Evolutionary conservation across 495 filamentous ascomycete species (phyloP).

Genomic region (Daldinia bambusicola): DNA sequence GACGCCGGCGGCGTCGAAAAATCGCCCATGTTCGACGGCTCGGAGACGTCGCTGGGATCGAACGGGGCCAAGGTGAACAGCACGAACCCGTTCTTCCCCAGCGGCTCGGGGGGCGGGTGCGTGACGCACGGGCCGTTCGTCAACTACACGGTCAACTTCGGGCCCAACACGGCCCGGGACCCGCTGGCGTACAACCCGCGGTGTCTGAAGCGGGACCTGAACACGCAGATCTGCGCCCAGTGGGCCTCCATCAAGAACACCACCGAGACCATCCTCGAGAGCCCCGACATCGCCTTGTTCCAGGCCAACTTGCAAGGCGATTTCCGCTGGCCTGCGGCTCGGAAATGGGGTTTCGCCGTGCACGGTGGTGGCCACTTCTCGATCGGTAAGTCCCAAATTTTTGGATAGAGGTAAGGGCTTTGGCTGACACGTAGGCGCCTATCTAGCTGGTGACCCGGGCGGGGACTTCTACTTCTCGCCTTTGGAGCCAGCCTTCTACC

Average conservation of each 20-base stretch:
- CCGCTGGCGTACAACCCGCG: slow-evolving; percentile 54
- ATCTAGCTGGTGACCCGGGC: slow-evolving; percentile 50
- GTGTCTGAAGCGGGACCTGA: slow-evolving; percentile 56
- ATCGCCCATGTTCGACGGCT: slow-evolving; percentile 52
- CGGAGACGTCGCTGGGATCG: slow-evolving; percentile 47
- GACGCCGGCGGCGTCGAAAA: slow-evolving; percentile 48
- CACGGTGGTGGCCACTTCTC: slow-evolving; percentile 55
- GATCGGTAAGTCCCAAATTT: slow-evolving; percentile 37
- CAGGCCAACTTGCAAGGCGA: slow-evolving; percentile 55
- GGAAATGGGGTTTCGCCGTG: slow-evolving; percentile 49
- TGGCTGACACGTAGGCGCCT: slow-evolving; percentile 11
- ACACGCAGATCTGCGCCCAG: slow-evolving; percentile 48
- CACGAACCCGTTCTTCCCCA: slow-evolving; percentile 33
- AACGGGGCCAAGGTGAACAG: slow-evolving; percentile 47
- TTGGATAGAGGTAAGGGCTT: not conserved
- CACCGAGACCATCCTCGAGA: slow-evolving; percentile 52
- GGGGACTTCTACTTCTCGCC: slow-evolving; percentile 69
- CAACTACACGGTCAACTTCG: slow-evolving; percentile 54
- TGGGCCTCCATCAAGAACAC: slow-evolving; percentile 54
- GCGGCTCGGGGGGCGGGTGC: slow-evolving; percentile 50
- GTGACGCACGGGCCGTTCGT: slow-evolving; percentile 49
- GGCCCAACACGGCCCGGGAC: slow-evolving; percentile 44
- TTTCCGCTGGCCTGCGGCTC: slow-evolving; percentile 41
- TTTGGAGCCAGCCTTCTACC: slow-evolving; percentile 75
- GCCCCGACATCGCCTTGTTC: slow-evolving; percentile 48